Base-by-base conservation (phyloP, 129 eudicot genomes). In the Pseudognaphalium luteoalbum region DNA sequence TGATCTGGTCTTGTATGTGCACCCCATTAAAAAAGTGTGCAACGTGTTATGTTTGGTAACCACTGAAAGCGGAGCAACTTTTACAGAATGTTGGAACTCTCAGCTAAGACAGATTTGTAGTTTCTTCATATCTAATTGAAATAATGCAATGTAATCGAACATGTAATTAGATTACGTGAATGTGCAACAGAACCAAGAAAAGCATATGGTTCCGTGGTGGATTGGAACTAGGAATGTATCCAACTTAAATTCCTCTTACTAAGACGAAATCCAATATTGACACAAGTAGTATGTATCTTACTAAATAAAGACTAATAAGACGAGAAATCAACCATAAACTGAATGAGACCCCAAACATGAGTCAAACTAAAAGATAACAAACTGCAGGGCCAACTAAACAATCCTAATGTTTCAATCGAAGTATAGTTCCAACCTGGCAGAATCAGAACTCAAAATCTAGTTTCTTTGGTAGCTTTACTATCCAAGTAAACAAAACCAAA, bases 401-500 rank as follows among this genome's bases (percentile, higher is more conserved):
- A 57, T 6, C 12, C 22, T 57, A 21, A 17, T 14, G 35, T 61
- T 32, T 65, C 70, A 33, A 8, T 14, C 16, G 25, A 64, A 32
- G 14, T 33, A 32, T 33, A 33, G 54, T 16, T 35, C 33, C 15
- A 29, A 65, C 70, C 21, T 5, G 9, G 33, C 5, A 21, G 37
- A 35, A 33, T 14, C 21, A 64, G 20, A 30, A 1, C 33, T n/a
- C 25, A 33, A 65, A 65, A 65, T 32, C 28, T 65, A 65, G 41
- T 33, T 65, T 32, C 70, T 65, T 65, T 32, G 22, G 2, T n/a
- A 65, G 20, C 70, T 65, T 65, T 65, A 33, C 37, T 33, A 65
- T 65, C 10, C 69, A 64, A 30, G 12, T 32, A 64, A 65, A 65
- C 44, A 33, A 32, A 64, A 33, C 21, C 19, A 16, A 16, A 32